A percentile compares a stretch with the other conserved stretches of the same genome.
These are phyloP conservation scores for Fusarium oxysporum DNA, from an alignment of 2,329 filamentous ascomycete species.

Conservation along the genomic window DNA sequence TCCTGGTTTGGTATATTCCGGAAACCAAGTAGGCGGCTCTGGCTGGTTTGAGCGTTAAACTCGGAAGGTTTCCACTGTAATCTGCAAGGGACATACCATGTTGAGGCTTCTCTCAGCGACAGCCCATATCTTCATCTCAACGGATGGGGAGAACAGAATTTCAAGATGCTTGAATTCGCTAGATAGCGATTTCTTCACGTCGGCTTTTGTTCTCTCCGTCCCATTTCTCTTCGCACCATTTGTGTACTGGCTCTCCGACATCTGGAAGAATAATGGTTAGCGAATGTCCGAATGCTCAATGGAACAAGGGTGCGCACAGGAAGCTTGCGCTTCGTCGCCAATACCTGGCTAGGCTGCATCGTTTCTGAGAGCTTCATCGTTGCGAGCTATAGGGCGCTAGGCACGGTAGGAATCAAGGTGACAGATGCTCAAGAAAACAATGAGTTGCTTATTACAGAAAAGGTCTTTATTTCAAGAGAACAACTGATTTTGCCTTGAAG, in stretches of 20 bases:
- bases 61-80: rapidly evolving
- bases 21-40: background rate
- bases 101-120: background rate
- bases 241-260: background rate
- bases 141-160: background rate
- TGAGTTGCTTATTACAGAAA: rapidly evolving
- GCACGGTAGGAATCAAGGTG: too few relatives aligned
- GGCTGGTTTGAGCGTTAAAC: background rate
- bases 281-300: rapidly evolving
- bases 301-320: rapidly evolving
- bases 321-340: background rate
- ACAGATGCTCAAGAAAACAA: rapidly evolving
- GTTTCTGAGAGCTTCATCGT: background rate
- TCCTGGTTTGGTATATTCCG: background rate
- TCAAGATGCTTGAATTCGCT: background rate
- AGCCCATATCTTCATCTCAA: background rate
- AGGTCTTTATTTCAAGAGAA: background rate
- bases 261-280: background rate
- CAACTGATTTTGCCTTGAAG: rapidly evolving
- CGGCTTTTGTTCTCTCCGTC: background rate
- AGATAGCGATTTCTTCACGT: background rate
- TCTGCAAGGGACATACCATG: background rate
- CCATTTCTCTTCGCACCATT: background rate
- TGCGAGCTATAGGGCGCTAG: too few relatives aligned
- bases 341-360: background rate